Conservation (phyloP, 2,329 filamentous ascomycete species). For the Fusarium fujikuroi region DNA sequence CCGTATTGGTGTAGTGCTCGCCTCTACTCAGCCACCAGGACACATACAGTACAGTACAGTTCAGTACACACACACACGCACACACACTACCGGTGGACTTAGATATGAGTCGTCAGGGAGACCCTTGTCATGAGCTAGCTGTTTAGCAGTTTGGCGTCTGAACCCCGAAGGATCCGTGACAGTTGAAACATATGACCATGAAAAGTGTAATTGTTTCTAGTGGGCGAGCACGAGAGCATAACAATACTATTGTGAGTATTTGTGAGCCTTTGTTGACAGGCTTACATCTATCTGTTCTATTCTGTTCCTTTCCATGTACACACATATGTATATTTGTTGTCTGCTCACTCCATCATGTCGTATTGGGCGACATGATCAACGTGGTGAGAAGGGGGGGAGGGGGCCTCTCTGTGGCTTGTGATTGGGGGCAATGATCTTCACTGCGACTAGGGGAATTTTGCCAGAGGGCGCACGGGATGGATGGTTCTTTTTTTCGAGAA, state of each 20-base stretch:
- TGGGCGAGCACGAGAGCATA: neutral
- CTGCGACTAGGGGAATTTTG: constrained; percentile 33
- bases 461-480: constrained; percentile 14
- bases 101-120: constrained; percentile 25
- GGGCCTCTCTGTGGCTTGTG: neutral
- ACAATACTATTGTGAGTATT: neutral
- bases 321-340: neutral
- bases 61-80: constrained; percentile 6
- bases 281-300: neutral
- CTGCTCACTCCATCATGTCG: constrained; percentile 10
- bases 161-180: constrained; percentile 41
- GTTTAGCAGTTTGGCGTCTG: constrained; percentile 21
- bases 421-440: constrained; percentile 28
- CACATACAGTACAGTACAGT: neutral
- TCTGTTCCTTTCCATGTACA: neutral
- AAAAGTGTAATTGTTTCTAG: neutral
- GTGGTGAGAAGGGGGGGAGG: constrained; percentile 14
- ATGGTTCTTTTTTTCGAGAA: constrained; percentile 40
- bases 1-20: constrained; percentile 7
- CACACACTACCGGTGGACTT: constrained; percentile 5
- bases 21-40: constrained; percentile 32
- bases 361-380: constrained; percentile 32
- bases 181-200: constrained; percentile 32
- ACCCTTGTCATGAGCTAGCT: constrained; percentile 15
- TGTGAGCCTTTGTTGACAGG: too few species aligned